These are phyloP conservation scores for Crithidia expoeki DNA, from an alignment of 208 protist genomes.

Conservation along the genomic window DNA sequence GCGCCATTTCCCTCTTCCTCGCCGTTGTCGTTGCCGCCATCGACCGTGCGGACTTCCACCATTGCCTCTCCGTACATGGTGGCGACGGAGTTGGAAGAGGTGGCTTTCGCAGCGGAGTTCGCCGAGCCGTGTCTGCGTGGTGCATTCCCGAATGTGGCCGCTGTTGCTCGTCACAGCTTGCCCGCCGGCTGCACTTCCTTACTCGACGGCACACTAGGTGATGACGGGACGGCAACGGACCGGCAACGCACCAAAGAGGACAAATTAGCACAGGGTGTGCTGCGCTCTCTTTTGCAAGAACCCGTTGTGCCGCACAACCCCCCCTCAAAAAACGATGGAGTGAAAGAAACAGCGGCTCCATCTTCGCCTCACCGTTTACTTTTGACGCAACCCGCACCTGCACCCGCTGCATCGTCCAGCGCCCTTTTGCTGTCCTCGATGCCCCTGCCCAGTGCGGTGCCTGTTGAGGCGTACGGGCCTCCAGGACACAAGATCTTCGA, in stretches of 20 bases:
- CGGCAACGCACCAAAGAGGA: too few relatives aligned
- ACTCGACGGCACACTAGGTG: background rate
- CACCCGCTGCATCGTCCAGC: background rate
- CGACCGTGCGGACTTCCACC: background rate
- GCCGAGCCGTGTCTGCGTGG: constrained; percentile 42
- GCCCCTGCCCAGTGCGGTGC: constrained; percentile 13
- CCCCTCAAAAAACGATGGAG: background rate
- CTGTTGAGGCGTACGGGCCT: constrained; percentile 17
- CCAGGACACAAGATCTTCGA: constrained; percentile 25
- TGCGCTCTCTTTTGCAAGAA: constrained; percentile 14
- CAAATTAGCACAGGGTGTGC: constrained; percentile 2
- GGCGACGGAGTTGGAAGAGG: constrained; percentile 40
- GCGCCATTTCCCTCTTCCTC: background rate
- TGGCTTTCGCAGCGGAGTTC: constrained; percentile 56
- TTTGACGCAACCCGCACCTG: constrained; percentile 2
- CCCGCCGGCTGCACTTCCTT: constrained; percentile 7
- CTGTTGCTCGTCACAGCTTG: constrained; percentile 4
- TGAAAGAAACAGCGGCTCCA: background rate
- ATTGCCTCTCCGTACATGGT: background rate
- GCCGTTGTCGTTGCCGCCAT: background rate
- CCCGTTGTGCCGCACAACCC: constrained; percentile 13
- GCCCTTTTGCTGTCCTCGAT: constrained; percentile 14
- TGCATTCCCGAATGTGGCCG: constrained; percentile 37
- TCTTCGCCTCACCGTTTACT: background rate
- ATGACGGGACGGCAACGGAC: background rate